Evolutionary conservation across 108 stramenopile genomes (phyloP).

Genomic region (Pinguiococcus pyrenoidosus): DNA sequence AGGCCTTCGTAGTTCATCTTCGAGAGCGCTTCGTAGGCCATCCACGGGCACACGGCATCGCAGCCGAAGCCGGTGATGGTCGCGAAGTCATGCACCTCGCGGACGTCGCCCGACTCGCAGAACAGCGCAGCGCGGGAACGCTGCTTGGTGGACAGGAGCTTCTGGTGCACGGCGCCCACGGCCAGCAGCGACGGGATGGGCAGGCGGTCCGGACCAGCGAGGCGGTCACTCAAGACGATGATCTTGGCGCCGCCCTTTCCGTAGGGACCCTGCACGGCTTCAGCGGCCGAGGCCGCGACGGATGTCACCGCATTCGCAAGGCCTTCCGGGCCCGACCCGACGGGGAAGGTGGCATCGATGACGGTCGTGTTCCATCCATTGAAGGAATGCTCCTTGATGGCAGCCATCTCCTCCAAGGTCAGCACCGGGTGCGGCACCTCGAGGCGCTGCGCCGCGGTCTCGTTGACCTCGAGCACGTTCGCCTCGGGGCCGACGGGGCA

Average conservation of each 20-base stretch:
- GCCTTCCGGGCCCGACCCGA: not conserved
- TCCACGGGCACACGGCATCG: slow-evolving; percentile 87
- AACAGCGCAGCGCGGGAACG: slow-evolving; percentile 82
- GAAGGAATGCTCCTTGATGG: slow-evolving; percentile 65
- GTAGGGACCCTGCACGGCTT: too few species aligned
- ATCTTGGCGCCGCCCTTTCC: slow-evolving; percentile 64
- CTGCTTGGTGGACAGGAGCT: slow-evolving; percentile 79
- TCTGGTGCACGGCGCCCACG: slow-evolving; percentile 89
- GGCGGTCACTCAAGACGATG: slow-evolving; percentile 71
- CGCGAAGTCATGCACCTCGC: slow-evolving; percentile 87
- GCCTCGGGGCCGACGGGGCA: slow-evolving; percentile 86
- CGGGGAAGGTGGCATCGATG: slow-evolving; percentile 72
- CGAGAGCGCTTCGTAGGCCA: slow-evolving; percentile 88
- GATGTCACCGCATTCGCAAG: slow-evolving; percentile 64
- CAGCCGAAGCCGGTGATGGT: slow-evolving; percentile 82
- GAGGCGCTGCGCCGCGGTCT: slow-evolving; percentile 47
- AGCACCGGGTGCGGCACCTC: slow-evolving; percentile 76
- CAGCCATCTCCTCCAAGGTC: slow-evolving; percentile 77
- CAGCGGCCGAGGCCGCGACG: slow-evolving; percentile 69
- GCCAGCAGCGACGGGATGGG: slow-evolving; percentile 80
- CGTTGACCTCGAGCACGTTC: slow-evolving; percentile 62
- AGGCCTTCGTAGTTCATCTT: slow-evolving; percentile 83
- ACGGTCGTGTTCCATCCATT: slow-evolving; percentile 57
- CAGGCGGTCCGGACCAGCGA: slow-evolving; percentile 73
- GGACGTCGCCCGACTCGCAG: slow-evolving; percentile 83